These are phyloP conservation scores for Aspergillus viridinutans DNA, from an alignment of 2,329 filamentous ascomycete genomes.

Conservation along the genomic window DNA sequence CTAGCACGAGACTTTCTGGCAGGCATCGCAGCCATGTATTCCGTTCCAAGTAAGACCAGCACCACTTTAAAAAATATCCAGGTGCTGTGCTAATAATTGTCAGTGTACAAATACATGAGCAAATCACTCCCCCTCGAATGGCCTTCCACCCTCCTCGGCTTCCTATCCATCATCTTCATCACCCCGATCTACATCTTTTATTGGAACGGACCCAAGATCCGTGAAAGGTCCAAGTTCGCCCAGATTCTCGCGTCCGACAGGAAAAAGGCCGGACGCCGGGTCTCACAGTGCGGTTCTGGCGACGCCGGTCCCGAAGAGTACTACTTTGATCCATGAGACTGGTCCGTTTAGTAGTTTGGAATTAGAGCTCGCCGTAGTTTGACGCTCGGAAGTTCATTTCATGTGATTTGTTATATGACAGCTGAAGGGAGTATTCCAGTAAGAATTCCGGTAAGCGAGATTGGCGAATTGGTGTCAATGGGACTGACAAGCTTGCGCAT, in stretches of 20 bases:
- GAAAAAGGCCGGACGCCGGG: conserved; percentile 16
- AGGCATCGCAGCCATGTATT: conserved; percentile 65
- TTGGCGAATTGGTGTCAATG: not conserved
- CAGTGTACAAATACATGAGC: conserved; percentile 49
- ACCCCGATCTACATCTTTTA: conserved; percentile 55
- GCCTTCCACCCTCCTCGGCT: conserved; percentile 52
- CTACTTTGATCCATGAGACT: conserved; percentile 10
- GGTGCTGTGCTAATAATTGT: not conserved
- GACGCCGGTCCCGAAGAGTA: conserved; percentile 21
- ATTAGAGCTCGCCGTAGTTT: not conserved
- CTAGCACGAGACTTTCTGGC: conserved; percentile 70
- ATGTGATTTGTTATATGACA: not conserved
- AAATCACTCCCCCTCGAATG: conserved; percentile 46
- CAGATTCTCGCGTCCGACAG: conserved; percentile 32
- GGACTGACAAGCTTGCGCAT: not conserved
- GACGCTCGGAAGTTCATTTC: not conserved
- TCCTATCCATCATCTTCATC: conserved; percentile 48
- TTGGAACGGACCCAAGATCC: conserved; percentile 51
- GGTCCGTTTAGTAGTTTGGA: not conserved
- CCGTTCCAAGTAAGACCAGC: conserved; percentile 47
- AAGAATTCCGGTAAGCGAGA: not conserved
- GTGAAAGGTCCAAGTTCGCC: conserved; percentile 51
- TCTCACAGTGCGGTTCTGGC: conserved; percentile 23
- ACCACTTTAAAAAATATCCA: not conserved
- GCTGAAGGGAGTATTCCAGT: not conserved